Evolutionary conservation across 2,329 filamentous ascomycete genomes (phyloP), one percentile per base, ranked within the genome.

Genomic region (Apiospora hydei): DNA sequence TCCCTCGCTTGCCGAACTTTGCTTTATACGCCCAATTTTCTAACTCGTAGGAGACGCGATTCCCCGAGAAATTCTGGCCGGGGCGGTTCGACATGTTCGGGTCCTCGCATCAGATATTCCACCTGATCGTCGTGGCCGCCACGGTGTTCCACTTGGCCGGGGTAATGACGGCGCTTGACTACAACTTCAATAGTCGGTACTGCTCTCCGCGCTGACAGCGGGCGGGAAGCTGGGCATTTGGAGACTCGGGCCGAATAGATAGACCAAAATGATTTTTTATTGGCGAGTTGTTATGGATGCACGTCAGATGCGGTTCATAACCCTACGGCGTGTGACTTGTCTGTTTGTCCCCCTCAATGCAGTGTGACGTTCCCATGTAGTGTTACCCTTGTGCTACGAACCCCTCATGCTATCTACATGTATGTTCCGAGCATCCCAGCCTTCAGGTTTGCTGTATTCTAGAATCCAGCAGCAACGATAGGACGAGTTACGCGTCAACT

Each of bases 61-160:
- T 86, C 67, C 85, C 85, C 1, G 85, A 87, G 75, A 79, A 79
- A 41, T 76, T 81, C 67, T 79, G 75, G 24, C 85, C 84, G 1
- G 84, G 83, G 3, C 78, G 71, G 11, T 86, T 86, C 75, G 85
- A 87, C 74, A 82, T 85, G 44, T 83, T 79, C 73, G 72, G 84
- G 21, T 81, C 82, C 4, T 86, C 84, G 18, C 85, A 86, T 72
- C 84, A 86, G 73, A 81, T 86, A 8, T 86, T 86, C 71, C 85
- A 87, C 70, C 75, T 84, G 14, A 78, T 85, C 8, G 83, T 86
- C 13, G 84, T 85, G 0, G 44, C 85, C 6, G 83, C 82, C 7
- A 82, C 82, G 38, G 74, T 79, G 41, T 77, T 83, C 16, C 83
- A 87, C 77, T 73, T 85, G 53, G 75, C 81, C 61, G 83, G 80